phyloP scores from a whole-genome alignment of 1,284 basidiomycete genomes.

The Anthracocystis walkeri region DNA sequence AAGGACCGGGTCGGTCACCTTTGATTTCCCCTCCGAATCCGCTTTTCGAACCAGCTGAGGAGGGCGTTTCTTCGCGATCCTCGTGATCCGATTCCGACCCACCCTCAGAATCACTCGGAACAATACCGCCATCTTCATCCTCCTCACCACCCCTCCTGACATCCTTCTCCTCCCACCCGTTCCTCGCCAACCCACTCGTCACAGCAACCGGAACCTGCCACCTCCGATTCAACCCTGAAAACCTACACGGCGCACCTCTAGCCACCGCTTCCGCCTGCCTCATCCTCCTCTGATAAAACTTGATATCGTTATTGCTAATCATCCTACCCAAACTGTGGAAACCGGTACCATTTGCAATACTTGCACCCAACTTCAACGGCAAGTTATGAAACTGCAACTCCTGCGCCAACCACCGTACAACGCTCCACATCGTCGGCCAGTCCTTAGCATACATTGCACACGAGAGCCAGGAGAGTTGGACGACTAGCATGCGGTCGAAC shows the following conservation, averaged over 20 bases:
- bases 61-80: not conserved
- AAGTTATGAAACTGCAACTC: slow-evolving; percentile 64
- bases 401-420: slow-evolving; percentile 52
- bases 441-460: slow-evolving; percentile 64
- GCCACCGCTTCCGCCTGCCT: slow-evolving; percentile 58
- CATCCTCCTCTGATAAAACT: slow-evolving; percentile 60
- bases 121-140: slow-evolving; percentile 24
- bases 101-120: slow-evolving; percentile 36
- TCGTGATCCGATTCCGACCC: slow-evolving; percentile 45
- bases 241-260: slow-evolving; percentile 30
- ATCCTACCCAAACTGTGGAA: slow-evolving; percentile 56
- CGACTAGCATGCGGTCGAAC: slow-evolving; percentile 53
- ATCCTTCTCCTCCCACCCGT: slow-evolving; percentile 5
- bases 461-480: slow-evolving; percentile 58
- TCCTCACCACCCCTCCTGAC: slow-evolving; percentile 20
- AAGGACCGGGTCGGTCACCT: slow-evolving; percentile 26
- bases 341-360: slow-evolving; percentile 55
- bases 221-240: slow-evolving; percentile 15
- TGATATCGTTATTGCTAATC: slow-evolving; percentile 50
- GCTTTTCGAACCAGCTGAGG: not conserved
- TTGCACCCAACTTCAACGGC: slow-evolving; percentile 53
- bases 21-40: slow-evolving; percentile 14
- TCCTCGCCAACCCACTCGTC: not conserved
- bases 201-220: slow-evolving; percentile 33
- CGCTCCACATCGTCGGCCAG: slow-evolving; percentile 45